Percentiles rank a stretch among this genome's conserved stretches.
These are phyloP conservation scores for Oleoguttula mirabilis DNA, from an alignment of 495 filamentous ascomycete species.

Conservation along the genomic window DNA sequence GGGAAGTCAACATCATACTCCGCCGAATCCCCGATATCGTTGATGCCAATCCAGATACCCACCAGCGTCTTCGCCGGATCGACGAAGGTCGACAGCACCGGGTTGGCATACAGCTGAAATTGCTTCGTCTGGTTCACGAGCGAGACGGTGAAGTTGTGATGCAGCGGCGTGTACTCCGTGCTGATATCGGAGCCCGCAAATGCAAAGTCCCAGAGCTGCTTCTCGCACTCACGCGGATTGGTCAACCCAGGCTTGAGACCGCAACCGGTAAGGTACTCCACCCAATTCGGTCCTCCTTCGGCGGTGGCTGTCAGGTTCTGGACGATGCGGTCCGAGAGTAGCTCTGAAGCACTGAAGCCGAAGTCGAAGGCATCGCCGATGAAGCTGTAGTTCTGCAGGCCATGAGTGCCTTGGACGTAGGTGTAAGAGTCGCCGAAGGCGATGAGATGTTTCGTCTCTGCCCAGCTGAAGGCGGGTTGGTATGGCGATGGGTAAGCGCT, in stretches of 20 bases:
- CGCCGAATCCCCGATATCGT: conserved; percentile 21
- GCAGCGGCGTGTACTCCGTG: conserved; percentile 33
- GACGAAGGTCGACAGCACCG: conserved; percentile 11
- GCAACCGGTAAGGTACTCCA: conserved; percentile 39
- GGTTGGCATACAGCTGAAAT: conserved; percentile 10
- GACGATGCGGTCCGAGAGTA: conserved; percentile 38
- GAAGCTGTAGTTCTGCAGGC: conserved; percentile 38
- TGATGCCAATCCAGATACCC: conserved; percentile 20
- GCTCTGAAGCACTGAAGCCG: conserved; percentile 29
- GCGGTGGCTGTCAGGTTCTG: conserved; percentile 38
- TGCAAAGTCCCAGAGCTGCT: conserved; percentile 45
- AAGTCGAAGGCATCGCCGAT: conserved; percentile 36
- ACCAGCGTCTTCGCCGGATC: conserved; percentile 7
- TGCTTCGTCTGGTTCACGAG: conserved; percentile 13
- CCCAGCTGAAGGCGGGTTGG: conserved; percentile 6
- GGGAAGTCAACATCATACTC: conserved; percentile 15
- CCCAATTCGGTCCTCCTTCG: conserved; percentile 41
- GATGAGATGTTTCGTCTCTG: conserved; percentile 21
- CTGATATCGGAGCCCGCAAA: conserved; percentile 43
- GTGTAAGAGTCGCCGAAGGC: conserved; percentile 48
- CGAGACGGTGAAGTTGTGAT: conserved; percentile 37
- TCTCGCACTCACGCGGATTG: conserved; percentile 31
- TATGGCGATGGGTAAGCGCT: background rate
- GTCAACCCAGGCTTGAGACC: conserved; percentile 29
- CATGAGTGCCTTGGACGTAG: conserved; percentile 40